Percentiles rank a stretch among this genome's conserved stretches.
Conservation (phyloP, 2,329 filamentous ascomycete genomes). For the Microascus cirrosus region DNA sequence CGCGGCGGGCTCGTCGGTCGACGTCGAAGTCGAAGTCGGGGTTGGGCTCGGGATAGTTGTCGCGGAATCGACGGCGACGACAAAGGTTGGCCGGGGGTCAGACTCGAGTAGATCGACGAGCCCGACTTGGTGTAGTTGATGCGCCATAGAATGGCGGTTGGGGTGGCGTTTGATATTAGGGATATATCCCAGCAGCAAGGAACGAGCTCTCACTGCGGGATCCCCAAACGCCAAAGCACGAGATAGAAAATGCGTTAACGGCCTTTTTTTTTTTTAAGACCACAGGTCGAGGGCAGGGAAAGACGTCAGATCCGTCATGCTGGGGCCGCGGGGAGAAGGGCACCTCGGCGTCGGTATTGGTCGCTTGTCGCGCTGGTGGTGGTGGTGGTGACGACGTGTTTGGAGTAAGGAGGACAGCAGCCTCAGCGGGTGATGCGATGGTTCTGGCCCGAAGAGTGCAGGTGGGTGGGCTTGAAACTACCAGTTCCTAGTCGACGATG, state of each 20-base stretch:
- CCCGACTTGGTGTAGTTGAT: slow-evolving; percentile 10
- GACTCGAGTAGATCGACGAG: slow-evolving; percentile 26
- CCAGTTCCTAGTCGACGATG: neutral
- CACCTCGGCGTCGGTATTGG: neutral
- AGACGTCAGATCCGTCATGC: neutral
- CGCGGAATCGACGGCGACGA: slow-evolving; percentile 14
- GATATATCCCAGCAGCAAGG: neutral
- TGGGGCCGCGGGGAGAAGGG: neutral
- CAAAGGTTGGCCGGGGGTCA: slow-evolving; percentile 29
- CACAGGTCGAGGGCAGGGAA: neutral
- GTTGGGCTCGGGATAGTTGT: neutral
- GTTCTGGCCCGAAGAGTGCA: neutral
- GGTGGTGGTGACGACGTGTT: neutral
- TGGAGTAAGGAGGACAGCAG: neutral
- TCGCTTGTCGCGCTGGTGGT: neutral
- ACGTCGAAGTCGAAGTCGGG: neutral
- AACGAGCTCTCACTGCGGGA: neutral
- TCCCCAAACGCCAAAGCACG: neutral
- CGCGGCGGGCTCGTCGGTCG: slow-evolving; percentile 6
- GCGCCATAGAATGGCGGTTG: slow-evolving; percentile 8
- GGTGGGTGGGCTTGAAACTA: neutral
- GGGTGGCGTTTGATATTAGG: neutral
- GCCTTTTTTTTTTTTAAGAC: too few species aligned
- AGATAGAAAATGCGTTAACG: neutral
- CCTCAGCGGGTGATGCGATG: neutral